Base-by-base conservation (phyloP, 768 basidiomycete species). In the Phaffia tasmanica region DNA sequence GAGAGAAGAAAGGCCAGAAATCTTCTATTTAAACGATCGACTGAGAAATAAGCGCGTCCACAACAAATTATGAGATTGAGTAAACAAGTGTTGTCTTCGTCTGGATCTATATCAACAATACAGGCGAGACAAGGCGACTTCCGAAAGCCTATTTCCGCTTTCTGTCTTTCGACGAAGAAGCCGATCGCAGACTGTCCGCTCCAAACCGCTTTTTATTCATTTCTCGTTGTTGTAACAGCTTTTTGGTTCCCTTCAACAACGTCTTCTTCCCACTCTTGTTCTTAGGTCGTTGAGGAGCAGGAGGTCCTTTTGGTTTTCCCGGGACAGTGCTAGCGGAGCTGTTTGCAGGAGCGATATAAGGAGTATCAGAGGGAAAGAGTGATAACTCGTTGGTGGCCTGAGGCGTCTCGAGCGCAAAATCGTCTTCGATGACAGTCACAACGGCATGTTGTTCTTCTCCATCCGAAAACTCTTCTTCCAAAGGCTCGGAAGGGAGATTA, bases 221-320 rank as follows among this genome's bases (percentile, higher is more conserved):
- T 42, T 42, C 35, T 42, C 35, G 35, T 42, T 42, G 35, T 42
- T 11, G 4, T 11, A 42, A 11, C 35, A 42, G 35, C 11, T 42
- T 42, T 55, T 67, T 67, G 5, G 59, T 57, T 32, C 67, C 67
- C 25, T 54, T 63, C 30, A 69, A 50, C 57, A 63, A 21, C 56
- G 67, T 69, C 67, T 64, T 69, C 42, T 58, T 58, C n/a, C 67
- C 67, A 9, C 58, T 64, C 67, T 69, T 69, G 61, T 63, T 63
- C 58, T 69, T 69, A 35, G 51, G 48, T 61, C 54, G 53, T 61
- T 62, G n/a, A 53, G 58, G 59, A 61, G 19, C 55, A 32, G 59
- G 30, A 51, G 61, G 21, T 42, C 47, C 18, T 57, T 55, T 54
- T 61, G 62, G 47, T 48, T 61, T 30, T 55, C 48, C 55, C 14